A percentile compares a stretch with the other conserved stretches of the same genome.
phyloP scores from a whole-genome alignment of 2,329 filamentous ascomycete genomes.

The Exophiala viscosa region DNA sequence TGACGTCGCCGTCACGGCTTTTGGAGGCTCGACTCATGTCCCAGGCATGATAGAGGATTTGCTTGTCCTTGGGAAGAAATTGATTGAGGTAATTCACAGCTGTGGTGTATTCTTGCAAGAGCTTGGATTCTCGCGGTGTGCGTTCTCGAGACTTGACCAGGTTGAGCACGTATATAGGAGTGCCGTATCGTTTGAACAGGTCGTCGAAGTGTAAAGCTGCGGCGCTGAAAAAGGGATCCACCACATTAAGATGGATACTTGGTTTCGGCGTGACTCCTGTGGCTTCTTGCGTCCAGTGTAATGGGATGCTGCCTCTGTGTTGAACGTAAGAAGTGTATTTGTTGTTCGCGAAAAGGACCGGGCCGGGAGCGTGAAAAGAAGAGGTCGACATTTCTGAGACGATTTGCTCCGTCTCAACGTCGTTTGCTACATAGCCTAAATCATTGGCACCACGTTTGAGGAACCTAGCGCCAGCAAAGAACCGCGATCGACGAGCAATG shows the following conservation, averaged over 20 bases:
- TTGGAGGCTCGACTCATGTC: constrained; percentile 98
- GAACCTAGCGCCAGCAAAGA: constrained; percentile 91
- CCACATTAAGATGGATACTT: constrained; percentile 89
- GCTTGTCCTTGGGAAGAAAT: constrained; percentile 76
- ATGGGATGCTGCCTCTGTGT: constrained; percentile 90
- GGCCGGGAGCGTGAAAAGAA: constrained; percentile 89
- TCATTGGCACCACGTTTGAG: constrained; percentile 94
- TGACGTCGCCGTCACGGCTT: constrained; percentile 86
- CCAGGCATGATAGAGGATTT: constrained; percentile 91
- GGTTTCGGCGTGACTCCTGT: constrained; percentile 94
- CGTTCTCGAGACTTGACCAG: constrained; percentile 85
- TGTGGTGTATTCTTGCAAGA: constrained; percentile 80
- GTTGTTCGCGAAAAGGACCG: constrained; percentile 78
- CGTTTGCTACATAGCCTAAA: constrained; percentile 91
- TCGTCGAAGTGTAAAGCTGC: constrained; percentile 94
- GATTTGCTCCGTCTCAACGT: constrained; percentile 98
- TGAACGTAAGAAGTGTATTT: constrained; percentile 96
- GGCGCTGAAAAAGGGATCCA: constrained; percentile 92
- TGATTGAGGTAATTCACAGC: constrained; percentile 92
- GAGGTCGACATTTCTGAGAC: constrained; percentile 92
- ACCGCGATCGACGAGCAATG: constrained; percentile 84
- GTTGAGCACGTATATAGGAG: constrained; percentile 87
- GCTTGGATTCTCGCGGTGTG: constrained; percentile 84
- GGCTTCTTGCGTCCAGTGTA: constrained; percentile 97
- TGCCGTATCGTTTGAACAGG: constrained; percentile 86